Evolutionary conservation across 257 asterid species (phyloP), one percentile per base, ranked within the genome.

Genomic region (Nicotiana noctiflora): DNA sequence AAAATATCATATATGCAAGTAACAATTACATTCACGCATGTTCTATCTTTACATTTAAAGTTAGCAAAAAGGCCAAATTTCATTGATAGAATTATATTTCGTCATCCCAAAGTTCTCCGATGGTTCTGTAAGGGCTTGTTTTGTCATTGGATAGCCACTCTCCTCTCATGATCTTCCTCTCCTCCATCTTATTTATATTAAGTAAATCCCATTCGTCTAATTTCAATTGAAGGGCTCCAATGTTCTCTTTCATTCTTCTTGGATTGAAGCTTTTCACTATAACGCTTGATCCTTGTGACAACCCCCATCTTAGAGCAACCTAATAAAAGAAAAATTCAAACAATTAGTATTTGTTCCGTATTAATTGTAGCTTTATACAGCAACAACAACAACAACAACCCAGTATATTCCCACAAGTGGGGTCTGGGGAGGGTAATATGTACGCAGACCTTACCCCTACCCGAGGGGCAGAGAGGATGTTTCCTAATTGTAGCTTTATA

Each of bases 101-200:
- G 82, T 83, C 93, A 70, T 94, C 98, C 97, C 98, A 94, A 68
- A 94, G 80, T 11, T 94, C 90, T 68, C 88, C 90, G 81, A 94
- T 85, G 79, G 88, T 93, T 79, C 82, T 89, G 81, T 90, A 94
- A 31, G 98, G 98, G 79, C 98, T 93, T 12, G 89, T 90, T 11
- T 86, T 88, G 52, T 88, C 83, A 82, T 93, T 94, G 5, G 91
- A 90, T 63, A 88, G 86, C 64, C 82, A 86, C 12, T 90, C 98
- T 32, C 96, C 98, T 68, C 90, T 94, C 96, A 93, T 81, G 32
- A 91, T 88, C 82, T 94, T 94, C 84, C 82, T 82, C 83, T 92
- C 89, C 67, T 89, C 89, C 76, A 94, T 81, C 77, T 84, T 89
- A n/a, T 90, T 91, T 12, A 93, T 90, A 79, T 87, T 86, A 17